These are phyloP conservation scores for Salix exigua DNA, from an alignment of 345 rosid species.

Conservation along the genomic window DNA sequence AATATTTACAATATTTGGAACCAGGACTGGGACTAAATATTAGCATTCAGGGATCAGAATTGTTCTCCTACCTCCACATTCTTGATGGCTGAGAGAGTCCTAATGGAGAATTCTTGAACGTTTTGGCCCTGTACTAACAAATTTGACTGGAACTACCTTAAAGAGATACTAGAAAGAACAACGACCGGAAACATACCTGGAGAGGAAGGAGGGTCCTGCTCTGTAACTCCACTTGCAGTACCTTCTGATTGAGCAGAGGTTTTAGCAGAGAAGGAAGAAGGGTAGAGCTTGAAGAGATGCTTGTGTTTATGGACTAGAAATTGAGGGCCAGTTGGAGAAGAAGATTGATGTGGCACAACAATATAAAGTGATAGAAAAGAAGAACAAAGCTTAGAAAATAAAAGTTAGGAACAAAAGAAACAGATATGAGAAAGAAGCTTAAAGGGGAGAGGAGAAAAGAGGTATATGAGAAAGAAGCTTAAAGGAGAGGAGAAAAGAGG, in stretches of 20 bases:
- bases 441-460: no score
- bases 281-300: constrained; percentile 15
- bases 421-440: no score
- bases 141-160: background rate
- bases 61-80: background rate
- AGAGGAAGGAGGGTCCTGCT: constrained; percentile 37
- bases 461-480: no score
- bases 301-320: constrained; percentile 21
- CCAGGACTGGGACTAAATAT: background rate
- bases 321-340: constrained; percentile 11
- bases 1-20: background rate
- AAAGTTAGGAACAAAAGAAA: no score
- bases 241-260: constrained; percentile 42
- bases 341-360: no score
- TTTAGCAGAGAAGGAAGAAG: constrained; percentile 15
- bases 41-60: background rate
- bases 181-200: constrained; percentile 30
- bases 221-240: constrained; percentile 36
- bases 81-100: background rate
- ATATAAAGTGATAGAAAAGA: no score
- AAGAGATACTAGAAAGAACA: background rate
- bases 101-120: background rate
- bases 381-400: no score
- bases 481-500: no score
- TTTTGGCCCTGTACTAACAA: background rate